Evolutionary conservation across 495 filamentous ascomycete species (phyloP).

Genomic region (Penicillium diatomitis): DNA sequence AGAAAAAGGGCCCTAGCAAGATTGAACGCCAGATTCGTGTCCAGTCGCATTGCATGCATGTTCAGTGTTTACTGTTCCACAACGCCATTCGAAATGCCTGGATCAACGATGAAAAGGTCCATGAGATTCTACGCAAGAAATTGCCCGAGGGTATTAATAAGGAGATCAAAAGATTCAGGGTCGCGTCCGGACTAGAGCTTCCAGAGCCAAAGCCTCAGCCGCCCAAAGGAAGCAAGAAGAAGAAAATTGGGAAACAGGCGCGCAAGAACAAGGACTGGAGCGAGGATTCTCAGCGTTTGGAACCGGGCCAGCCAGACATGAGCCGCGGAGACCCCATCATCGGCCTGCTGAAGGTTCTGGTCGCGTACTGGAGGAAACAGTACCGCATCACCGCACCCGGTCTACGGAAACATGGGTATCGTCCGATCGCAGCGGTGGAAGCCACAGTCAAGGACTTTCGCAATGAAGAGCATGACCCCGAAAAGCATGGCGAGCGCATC

Average conservation of each 20-base stretch:
- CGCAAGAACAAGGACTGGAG: constrained; percentile 58
- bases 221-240: constrained; percentile 13
- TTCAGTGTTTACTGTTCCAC: constrained; percentile 80
- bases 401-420: constrained; percentile 84
- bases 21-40: constrained; percentile 69
- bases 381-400: constrained; percentile 72
- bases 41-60: constrained; percentile 78
- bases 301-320: constrained; percentile 60
- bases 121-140: constrained; percentile 65
- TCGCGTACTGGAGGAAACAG: constrained; percentile 79
- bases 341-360: constrained; percentile 62
- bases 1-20: constrained; percentile 81
- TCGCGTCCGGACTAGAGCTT: constrained; percentile 52
- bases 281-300: constrained; percentile 55
- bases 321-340: constrained; percentile 77
- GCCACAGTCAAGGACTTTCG: constrained; percentile 53
- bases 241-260: constrained; percentile 37
- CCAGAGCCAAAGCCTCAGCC: constrained; percentile 25
- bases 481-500: constrained; percentile 67
- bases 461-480: constrained; percentile 50
- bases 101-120: constrained; percentile 69
- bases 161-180: constrained; percentile 67
- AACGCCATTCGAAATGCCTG: constrained; percentile 82
- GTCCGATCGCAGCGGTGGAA: constrained; percentile 56
- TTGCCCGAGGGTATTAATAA: constrained; percentile 56